Evolutionary conservation across 768 basidiomycete species (phyloP), one percentile per base, ranked within the genome.

Genomic region (Chalciporus chontae): DNA sequence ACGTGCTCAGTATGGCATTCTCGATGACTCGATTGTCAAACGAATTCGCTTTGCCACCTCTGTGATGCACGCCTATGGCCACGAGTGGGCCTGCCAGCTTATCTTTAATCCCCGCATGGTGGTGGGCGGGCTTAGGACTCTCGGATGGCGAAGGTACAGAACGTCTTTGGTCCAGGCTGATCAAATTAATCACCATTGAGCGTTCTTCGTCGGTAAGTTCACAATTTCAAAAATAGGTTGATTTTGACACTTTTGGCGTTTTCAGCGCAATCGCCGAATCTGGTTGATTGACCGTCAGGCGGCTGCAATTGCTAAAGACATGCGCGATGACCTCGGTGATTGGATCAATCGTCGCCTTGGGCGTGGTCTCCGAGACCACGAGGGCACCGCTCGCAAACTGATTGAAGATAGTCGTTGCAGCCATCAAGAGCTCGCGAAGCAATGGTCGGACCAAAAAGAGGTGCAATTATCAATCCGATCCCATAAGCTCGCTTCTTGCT

Each of bases 21-120:
- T 45, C 5, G 1, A n/a, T 8, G 14, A 23, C 9, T 15, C 3
- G 2, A 24, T 45, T 15, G 10, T 23, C 40, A 61, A 64, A 3
- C 57, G 68, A 0, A 7, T 74, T 5, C 13, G 37, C 0, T 71
- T 70, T 38, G 64, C 62, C 0, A 70, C 69, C 0, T 67, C 65
- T 7, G 71, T 67, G 0, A 69, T 75, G 66, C 73, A 76, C 51
- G 69, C 69, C 0, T 73, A 71, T 45, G 67, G 65, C 13, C 72
- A 73, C 45, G 61, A 70, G 40, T 73, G 69, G 71, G 52, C 65
- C 60, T 51, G 53, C 26, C 53, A 55, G 27, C 43, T 55, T 1
- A 15, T 45, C 3, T 55, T 40, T 37, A 53, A 53, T 26, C 52
- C 52, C 3, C 17, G 15, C 7, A 21, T 56, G 10, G 10, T n/a